phyloP scores from a whole-genome alignment of 352 stramenopile genomes.

The Phytophthora brassicae region DNA sequence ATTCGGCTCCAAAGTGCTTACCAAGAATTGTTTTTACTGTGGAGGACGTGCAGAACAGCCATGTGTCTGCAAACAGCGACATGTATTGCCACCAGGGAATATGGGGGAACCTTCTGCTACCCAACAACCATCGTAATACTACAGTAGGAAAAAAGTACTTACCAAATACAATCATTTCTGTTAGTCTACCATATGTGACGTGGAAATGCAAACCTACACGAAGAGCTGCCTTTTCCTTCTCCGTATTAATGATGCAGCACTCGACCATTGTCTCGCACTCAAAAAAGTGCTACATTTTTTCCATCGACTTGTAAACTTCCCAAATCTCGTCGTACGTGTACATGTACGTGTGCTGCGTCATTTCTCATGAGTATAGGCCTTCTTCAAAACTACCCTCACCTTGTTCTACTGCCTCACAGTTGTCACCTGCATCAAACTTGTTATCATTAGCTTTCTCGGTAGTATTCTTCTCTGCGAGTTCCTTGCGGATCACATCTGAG shows the following conservation, averaged over 20 bases:
- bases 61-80: slow-evolving; percentile 38
- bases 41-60: slow-evolving; percentile 33
- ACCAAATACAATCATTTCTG: slow-evolving; percentile 19
- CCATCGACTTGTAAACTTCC: slow-evolving; percentile 69
- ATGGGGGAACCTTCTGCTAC: slow-evolving; percentile 14
- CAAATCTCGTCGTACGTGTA: slow-evolving; percentile 75
- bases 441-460: slow-evolving; percentile 1
- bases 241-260: slow-evolving; percentile 59
- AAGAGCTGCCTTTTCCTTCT: slow-evolving; percentile 50
- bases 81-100: slow-evolving; percentile 6
- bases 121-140: slow-evolving; percentile 34
- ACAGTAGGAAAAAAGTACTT: slow-evolving; percentile 19
- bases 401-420: slow-evolving; percentile 3
- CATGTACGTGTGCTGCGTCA: slow-evolving; percentile 67
- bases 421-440: slow-evolving; percentile 12
- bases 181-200: slow-evolving; percentile 15
- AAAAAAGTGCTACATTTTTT: slow-evolving; percentile 44
- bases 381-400: slow-evolving; percentile 47
- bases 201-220: slow-evolving; percentile 12
- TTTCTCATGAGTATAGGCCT: slow-evolving; percentile 56
- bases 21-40: slow-evolving; percentile 74
- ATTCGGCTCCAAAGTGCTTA: slow-evolving; percentile 75
- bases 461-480: slow-evolving; percentile 33
- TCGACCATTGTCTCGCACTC: slow-evolving; percentile 41
- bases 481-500: slow-evolving; percentile 67